A percentile compares a stretch with the other conserved stretches of the same genome.
Conservation (phyloP, 441 rosid genomes). For the Kokia cookei region DNA sequence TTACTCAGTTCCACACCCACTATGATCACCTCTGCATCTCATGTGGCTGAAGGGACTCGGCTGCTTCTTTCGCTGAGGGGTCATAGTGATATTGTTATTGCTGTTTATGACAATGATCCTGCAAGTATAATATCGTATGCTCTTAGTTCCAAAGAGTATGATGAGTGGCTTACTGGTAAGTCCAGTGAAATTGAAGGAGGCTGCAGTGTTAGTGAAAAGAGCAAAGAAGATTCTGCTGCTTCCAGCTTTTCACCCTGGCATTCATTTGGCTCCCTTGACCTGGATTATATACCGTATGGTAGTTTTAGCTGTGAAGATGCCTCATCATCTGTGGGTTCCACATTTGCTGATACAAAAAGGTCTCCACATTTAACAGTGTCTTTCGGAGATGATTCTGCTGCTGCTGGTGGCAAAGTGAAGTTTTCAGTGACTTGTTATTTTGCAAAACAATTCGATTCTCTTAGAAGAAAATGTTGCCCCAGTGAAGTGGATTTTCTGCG, state of each 20-base stretch:
- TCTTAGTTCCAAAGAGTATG: constrained; percentile 70
- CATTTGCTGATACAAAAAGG: constrained; percentile 44
- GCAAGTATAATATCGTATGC: constrained; percentile 85
- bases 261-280: constrained; percentile 56
- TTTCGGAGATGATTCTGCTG: constrained; percentile 53
- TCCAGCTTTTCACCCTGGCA: constrained; percentile 62
- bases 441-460: constrained; percentile 75
- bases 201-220: constrained; percentile 27
- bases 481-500: constrained; percentile 69
- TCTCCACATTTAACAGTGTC: constrained; percentile 74
- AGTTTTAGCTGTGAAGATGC: constrained; percentile 54
- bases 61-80: constrained; percentile 56
- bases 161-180: constrained; percentile 56
- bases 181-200: constrained; percentile 34
- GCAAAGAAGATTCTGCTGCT: constrained; percentile 38
- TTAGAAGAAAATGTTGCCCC: constrained; percentile 80
- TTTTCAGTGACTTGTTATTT: constrained; percentile 85
- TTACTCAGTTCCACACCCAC: constrained; percentile 41
- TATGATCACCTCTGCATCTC: constrained; percentile 55
- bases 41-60: constrained; percentile 71
- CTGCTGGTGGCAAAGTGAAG: constrained; percentile 62
- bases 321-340: constrained; percentile 31
- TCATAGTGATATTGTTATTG: constrained; percentile 53
- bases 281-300: constrained; percentile 49
- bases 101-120: constrained; percentile 85